A percentile compares a stretch with the other conserved stretches of the same genome.
These are phyloP conservation scores for Xerocomellus dryophilus DNA, from an alignment of 768 basidiomycete species.

Conservation along the genomic window DNA sequence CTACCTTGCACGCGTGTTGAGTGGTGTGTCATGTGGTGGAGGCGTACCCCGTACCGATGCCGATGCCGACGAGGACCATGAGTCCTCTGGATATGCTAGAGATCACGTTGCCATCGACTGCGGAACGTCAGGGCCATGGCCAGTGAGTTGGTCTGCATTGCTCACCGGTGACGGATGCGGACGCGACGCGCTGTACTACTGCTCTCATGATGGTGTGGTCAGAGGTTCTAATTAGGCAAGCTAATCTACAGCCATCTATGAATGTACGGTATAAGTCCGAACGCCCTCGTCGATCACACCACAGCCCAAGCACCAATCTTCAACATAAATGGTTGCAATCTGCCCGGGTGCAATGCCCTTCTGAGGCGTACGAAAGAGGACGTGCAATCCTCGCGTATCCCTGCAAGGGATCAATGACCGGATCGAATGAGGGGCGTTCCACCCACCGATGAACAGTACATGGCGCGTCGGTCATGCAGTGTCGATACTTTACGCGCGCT, in stretches of 20 bases:
- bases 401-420: constrained; percentile 15
- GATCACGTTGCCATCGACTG: constrained; percentile 78
- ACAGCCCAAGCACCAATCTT: constrained; percentile 80
- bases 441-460: constrained; percentile 54
- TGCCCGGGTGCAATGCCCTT: constrained; percentile 79
- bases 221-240: neutral
- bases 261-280: constrained; percentile 5
- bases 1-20: constrained; percentile 41
- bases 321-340: constrained; percentile 69
- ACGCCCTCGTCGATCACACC: constrained; percentile 53
- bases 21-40: neutral
- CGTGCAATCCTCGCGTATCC: constrained; percentile 28
- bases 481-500: constrained; percentile 61
- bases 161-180: constrained; percentile 81
- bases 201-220: constrained; percentile 60
- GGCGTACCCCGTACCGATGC: constrained; percentile 51
- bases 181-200: constrained; percentile 77
- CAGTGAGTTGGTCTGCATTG: neutral
- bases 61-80: constrained; percentile 90
- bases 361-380: constrained; percentile 58
- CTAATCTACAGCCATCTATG: neutral
- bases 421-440: neutral
- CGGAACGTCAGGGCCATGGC: neutral
- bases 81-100: constrained; percentile 82
- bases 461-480: constrained; percentile 55